Evolutionary conservation across 371 early-diverging fungal species (phyloP).

Genomic region (Mortierella sp.): DNA sequence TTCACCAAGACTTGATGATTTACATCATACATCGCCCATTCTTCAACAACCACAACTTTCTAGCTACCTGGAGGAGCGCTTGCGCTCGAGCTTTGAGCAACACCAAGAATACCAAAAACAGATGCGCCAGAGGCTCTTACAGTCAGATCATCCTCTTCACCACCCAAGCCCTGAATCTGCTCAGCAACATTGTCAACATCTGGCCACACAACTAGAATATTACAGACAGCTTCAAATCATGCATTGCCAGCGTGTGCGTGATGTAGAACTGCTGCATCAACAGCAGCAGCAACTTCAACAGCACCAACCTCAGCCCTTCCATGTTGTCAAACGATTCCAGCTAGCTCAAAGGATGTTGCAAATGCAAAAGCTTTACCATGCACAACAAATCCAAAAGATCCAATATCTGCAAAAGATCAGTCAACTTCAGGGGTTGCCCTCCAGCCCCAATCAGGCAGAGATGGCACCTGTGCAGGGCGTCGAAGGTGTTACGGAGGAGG

Average conservation of each 20-base stretch:
- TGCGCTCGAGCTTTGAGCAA: slow-evolving; percentile 16
- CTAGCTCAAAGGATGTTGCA: slow-evolving; percentile 42
- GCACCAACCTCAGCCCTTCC: slow-evolving; percentile 26
- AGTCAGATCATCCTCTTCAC: slow-evolving; percentile 14
- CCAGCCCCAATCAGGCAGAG: neutral
- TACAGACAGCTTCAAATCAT: slow-evolving; percentile 41
- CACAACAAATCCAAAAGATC: slow-evolving; percentile 45
- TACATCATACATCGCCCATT: neutral
- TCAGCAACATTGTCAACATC: slow-evolving; percentile 19
- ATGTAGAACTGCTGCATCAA: slow-evolving; percentile 31
- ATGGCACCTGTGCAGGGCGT: neutral
- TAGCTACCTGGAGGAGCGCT: neutral
- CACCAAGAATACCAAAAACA: slow-evolving; percentile 23
- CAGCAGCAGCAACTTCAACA: slow-evolving; percentile 32
- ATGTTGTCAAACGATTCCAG: slow-evolving; percentile 33
- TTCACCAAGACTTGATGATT: neutral
- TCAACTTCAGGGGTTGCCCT: slow-evolving; percentile 19
- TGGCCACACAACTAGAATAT: slow-evolving; percentile 38
- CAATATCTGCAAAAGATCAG: slow-evolving; percentile 38
- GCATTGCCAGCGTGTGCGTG: slow-evolving; percentile 42
- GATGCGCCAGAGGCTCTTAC: slow-evolving; percentile 14
- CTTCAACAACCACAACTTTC: neutral
- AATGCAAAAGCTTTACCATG: slow-evolving; percentile 33
- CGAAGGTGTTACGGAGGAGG: neutral
- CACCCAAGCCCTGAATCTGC: slow-evolving; percentile 18